Evolutionary conservation across 2,329 filamentous ascomycete species (phyloP).

Genomic region (Plectosphaerella cucumerina): DNA sequence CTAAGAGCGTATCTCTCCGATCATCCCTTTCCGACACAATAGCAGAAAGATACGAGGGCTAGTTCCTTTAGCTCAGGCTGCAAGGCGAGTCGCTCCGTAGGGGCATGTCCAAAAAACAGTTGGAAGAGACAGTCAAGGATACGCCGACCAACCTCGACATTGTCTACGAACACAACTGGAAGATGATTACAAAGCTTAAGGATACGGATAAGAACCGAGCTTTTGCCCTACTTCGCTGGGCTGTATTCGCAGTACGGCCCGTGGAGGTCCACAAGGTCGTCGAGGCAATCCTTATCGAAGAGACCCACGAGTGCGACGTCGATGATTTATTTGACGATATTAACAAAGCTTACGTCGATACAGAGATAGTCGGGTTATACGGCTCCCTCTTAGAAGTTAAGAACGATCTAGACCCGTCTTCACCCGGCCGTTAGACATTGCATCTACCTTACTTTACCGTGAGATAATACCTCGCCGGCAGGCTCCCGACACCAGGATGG

Average conservation of each 20-base stretch:
- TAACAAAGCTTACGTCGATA: constrained; percentile 22
- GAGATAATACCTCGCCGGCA: constrained; percentile 13
- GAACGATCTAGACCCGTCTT: rapidly evolving
- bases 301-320: constrained; percentile 11
- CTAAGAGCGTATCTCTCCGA: constrained; percentile 15
- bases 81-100: constrained; percentile 17
- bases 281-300: constrained; percentile 18
- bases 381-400: constrained; percentile 23
- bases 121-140: constrained; percentile 20
- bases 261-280: constrained; percentile 17
- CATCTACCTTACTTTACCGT: constrained; percentile 17
- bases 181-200: constrained; percentile 11
- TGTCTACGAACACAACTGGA: constrained; percentile 26
- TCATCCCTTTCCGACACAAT: constrained; percentile 17
- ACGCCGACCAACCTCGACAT: constrained; percentile 20
- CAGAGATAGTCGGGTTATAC: constrained; percentile 22
- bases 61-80: constrained; percentile 28
- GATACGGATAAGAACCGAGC: constrained; percentile 15
- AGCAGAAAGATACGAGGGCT: constrained; percentile 21
- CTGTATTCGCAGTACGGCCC: constrained; percentile 16
- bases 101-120: constrained; percentile 20
- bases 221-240: constrained; percentile 24
- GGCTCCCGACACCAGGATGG: background rate
- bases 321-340: constrained; percentile 20
- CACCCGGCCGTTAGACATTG: background rate